Percentiles rank a stretch among this genome's conserved stretches.
Conservation (phyloP, 1,284 basidiomycete species). For the Uromyces viciae-fabae region DNA sequence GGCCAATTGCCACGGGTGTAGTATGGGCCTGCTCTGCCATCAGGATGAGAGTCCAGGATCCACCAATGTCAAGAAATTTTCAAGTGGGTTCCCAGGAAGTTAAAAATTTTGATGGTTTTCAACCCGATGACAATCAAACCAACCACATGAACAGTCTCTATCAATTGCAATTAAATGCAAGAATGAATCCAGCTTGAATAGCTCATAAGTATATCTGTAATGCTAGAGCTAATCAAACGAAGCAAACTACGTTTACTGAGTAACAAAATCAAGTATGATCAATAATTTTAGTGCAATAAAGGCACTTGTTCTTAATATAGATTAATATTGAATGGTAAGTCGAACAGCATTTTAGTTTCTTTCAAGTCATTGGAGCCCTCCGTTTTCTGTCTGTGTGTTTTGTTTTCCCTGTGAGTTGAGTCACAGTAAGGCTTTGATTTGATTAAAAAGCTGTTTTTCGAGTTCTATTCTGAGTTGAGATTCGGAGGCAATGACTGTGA, state of each 20-base stretch:
- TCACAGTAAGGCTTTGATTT: constrained; percentile 5
- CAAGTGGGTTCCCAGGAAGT: constrained; percentile 26
- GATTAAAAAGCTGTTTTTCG: constrained; percentile 26
- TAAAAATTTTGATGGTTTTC: not conserved
- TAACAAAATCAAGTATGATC: no score
- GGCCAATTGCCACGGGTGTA: constrained; percentile 34
- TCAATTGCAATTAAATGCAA: constrained; percentile 24
- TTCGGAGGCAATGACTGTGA: not conserved
- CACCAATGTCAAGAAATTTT: constrained; percentile 35
- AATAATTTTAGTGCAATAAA: no score
- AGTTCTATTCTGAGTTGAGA: constrained; percentile 1
- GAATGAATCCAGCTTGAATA: not conserved
- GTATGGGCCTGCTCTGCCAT: constrained; percentile 31
- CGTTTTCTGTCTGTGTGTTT: not conserved
- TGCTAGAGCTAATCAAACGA: not conserved
- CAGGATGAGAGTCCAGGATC: constrained; percentile 17
- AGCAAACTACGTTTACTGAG: no score
- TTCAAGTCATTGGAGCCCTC: not conserved
- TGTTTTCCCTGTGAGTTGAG: not conserved
- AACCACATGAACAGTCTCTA: constrained; percentile 10
- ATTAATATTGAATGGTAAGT: not conserved
- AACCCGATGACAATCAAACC: not conserved
- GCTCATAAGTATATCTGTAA: not conserved
- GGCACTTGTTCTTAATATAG: not conserved
- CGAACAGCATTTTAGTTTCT: not conserved